Evolutionary conservation across 1,284 basidiomycete species (phyloP), one percentile per base, ranked within the genome.

Genomic region (Ceratobasidium sp.): DNA sequence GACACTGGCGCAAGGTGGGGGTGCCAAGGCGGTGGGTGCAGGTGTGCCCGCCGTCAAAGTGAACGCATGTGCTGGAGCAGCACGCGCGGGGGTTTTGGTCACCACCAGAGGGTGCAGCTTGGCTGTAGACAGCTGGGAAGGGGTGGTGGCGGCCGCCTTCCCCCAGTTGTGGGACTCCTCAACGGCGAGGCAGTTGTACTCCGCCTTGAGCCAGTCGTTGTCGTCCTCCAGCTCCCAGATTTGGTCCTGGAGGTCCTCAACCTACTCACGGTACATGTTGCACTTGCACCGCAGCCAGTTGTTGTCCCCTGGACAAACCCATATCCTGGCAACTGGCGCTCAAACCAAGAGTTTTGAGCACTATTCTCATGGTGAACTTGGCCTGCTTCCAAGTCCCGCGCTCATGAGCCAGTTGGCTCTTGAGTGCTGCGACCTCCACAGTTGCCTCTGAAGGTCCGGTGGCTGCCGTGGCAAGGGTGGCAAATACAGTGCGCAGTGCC

Each of bases 331-430:
- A 20, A 54, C 52, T 54, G 52, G 52, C n/a, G 52, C 52, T 54
- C 52, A 20, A n/a, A 20, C 52, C n/a, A n/a, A 54, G 52, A 23
- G 52, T n/a, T 23, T 54, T 20, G 52, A 54, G 17, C 52, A 54
- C 52, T 20, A n/a, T 54, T 23, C n/a, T 54, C 52, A 23, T 23
- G 20, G 52, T 54, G 20, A 9, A n/a, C n/a, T 54, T 20, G 52
- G 52, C 52, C 52, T 54, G 52, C n/a, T 54, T 20, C 20, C 52
- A 20, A 23, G 52, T 20, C 20, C 52, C 52, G n/a, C 52, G 52
- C 33, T 38, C 61, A 9, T 64, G 38, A 40, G 61, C 61, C 20
- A 64, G 61, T 42, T 64, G 61, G 61, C 61, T 64, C 38, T 38
- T 20, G 9, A 64, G 38, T 9, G 61, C 61, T 15, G 61, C 61